These are phyloP conservation scores for Dendrobium catenatum DNA, from an alignment of 106 monocot species.

Conservation along the genomic window DNA sequence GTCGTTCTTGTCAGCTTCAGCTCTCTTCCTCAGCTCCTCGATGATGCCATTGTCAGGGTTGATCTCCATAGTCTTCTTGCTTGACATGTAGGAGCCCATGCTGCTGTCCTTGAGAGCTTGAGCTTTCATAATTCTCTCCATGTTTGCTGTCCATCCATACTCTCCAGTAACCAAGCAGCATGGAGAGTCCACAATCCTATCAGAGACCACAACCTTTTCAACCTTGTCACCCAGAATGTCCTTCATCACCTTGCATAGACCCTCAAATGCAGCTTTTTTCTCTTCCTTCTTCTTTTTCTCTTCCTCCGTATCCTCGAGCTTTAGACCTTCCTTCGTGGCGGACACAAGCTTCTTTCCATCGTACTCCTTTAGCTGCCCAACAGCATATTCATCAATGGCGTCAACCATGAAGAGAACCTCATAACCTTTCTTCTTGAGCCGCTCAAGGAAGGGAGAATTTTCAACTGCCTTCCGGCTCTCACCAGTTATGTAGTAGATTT, in stretches of 20 bases:
- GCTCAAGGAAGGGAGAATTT: slow-evolving; percentile 47
- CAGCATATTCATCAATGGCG: slow-evolving; percentile 43
- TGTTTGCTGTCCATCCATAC: slow-evolving; percentile 47
- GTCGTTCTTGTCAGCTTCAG: slow-evolving; percentile 38
- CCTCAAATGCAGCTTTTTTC: slow-evolving; percentile 23
- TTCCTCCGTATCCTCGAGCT: slow-evolving; percentile 38
- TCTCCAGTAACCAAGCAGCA: slow-evolving; percentile 42
- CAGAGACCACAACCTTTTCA: slow-evolving; percentile 42
- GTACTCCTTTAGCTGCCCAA: slow-evolving; percentile 41
- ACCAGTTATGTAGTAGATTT: slow-evolving; percentile 45
- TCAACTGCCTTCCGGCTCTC: slow-evolving; percentile 46
- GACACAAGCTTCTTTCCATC: slow-evolving; percentile 47
- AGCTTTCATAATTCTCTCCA: slow-evolving; percentile 55
- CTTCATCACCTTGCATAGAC: slow-evolving; percentile 37
- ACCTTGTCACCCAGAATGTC: slow-evolving; percentile 41
- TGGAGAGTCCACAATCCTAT: slow-evolving; percentile 37
- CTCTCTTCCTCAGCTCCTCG: slow-evolving; percentile 36
- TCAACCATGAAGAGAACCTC: slow-evolving; percentile 52
- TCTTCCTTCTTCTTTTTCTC: slow-evolving; percentile 42
- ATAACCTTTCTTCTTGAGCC: slow-evolving; percentile 38
- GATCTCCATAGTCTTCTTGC: slow-evolving; percentile 50
- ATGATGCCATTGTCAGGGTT: slow-evolving; percentile 42
- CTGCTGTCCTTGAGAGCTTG: slow-evolving; percentile 35
- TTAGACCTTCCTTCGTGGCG: slow-evolving; percentile 40
- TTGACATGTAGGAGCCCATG: slow-evolving; percentile 42